Evolutionary conservation across 2,329 filamentous ascomycete genomes (phyloP), one percentile per base, ranked within the genome.

Genomic region (Diplodia corticola): DNA sequence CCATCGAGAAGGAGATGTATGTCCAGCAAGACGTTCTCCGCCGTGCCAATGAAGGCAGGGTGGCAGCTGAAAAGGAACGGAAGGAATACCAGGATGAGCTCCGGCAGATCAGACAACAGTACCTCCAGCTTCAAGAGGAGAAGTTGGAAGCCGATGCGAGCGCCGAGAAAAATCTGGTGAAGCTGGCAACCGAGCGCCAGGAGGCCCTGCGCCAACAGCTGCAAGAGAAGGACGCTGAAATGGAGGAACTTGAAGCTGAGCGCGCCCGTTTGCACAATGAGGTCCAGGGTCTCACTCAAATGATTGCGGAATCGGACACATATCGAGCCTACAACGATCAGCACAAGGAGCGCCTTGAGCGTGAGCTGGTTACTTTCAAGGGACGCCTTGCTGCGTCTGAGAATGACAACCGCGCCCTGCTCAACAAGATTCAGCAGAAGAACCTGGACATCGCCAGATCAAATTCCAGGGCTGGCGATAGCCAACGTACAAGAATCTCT

Each of bases 401-500:
- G 76, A 97, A 98, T 72, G 94, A 98, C 79, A 98, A 98, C 73
- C 89, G 92, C 61, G 90, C 93, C 5, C 82, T 99, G n/a, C 85
- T 98, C 70, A 98, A 97, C 81, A 98, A 98, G 79, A 85, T 99
- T 20, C 94, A 98, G 73, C 94, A 98, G 74, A 98, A 98, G 82
- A 95, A 96, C 33, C 85, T 99, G 6, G 94, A 99, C 75, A 96
- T 99, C 76, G 94, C 94, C 48, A 88, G 95, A 53, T 95, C 94
- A 0, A 92, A 88, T 68, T 96, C 93, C 5, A 89, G 90, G 67
- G 94, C 91, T 33, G 93, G 87, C 68, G 94, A 98, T 71, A 91
- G 88, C 35, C 91, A 93, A 54, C 89, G 93, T 44, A 85, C 89
- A 2, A 91, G 95, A 70, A 83, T 97, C 55, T 44, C 53, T 6